Evolutionary conservation across 192 early-diverging fungal species (phyloP).

Genomic region (Backusella circina): DNA sequence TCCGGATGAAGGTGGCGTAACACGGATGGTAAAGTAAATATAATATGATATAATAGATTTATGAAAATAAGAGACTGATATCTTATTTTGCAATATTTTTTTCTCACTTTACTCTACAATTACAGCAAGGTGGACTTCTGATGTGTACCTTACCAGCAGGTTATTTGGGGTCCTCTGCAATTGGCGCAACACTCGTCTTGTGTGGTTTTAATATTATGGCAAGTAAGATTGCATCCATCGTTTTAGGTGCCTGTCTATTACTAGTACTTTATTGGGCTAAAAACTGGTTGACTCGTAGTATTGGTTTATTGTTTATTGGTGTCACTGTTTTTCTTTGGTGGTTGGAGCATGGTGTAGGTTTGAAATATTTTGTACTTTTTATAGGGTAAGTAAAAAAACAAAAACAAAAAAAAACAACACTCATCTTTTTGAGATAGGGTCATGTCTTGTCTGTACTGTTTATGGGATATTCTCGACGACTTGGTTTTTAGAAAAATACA

Average conservation of each 20-base stretch:
- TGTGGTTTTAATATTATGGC: conserved; percentile 86
- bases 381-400: conserved; percentile 60
- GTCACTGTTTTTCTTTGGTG: conserved; percentile 84
- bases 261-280: conserved; percentile 82
- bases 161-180: conserved; percentile 84
- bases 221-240: conserved; percentile 79
- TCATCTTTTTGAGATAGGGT: conserved; percentile 48
- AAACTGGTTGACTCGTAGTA: conserved; percentile 81
- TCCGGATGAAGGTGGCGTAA: conserved; percentile 90
- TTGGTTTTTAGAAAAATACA: conserved; percentile 84
- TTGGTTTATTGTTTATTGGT: conserved; percentile 82
- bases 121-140: conserved; percentile 68
- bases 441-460: conserved; percentile 89
- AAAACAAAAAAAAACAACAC: not conserved
- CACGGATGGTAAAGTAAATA: conserved; percentile 53
- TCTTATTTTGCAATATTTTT: not conserved
- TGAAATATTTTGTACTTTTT: conserved; percentile 92
- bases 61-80: not conserved
- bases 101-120: too few species aligned
- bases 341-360: conserved; percentile 64
- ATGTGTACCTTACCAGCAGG: conserved; percentile 85
- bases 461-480: conserved; percentile 97
- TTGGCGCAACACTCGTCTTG: conserved; percentile 91
- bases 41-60: not conserved
- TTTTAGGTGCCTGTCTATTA: conserved; percentile 82